phyloP scores from a whole-genome alignment of 768 basidiomycete genomes.

The Calvatia gigantea region DNA sequence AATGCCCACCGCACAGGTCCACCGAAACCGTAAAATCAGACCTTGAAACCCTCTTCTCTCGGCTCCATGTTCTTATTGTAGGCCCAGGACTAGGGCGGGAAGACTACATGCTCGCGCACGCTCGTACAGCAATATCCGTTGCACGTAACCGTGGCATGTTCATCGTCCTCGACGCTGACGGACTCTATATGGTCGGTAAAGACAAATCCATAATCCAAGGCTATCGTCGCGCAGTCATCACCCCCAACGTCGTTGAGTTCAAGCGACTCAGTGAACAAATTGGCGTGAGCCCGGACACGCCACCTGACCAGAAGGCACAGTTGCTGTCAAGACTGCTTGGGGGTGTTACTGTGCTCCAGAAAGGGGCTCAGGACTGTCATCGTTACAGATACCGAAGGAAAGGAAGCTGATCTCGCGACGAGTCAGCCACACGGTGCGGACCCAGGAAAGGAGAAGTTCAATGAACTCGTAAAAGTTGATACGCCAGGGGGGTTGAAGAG shows the following conservation, averaged over 20 bases:
- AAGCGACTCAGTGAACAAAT: slow-evolving; percentile 74
- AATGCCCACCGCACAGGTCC: slow-evolving; percentile 32
- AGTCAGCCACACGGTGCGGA: slow-evolving; percentile 42
- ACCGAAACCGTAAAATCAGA: slow-evolving; percentile 43
- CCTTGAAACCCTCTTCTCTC: slow-evolving; percentile 67
- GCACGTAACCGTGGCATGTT: slow-evolving; percentile 78
- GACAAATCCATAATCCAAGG: slow-evolving; percentile 74
- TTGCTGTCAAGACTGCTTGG: slow-evolving; percentile 73
- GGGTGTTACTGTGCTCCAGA: slow-evolving; percentile 87
- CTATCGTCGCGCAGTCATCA: slow-evolving; percentile 84
- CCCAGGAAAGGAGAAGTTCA: slow-evolving; percentile 47
- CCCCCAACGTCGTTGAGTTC: slow-evolving; percentile 95
- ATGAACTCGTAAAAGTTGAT: slow-evolving; percentile 64
- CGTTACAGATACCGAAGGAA: slow-evolving; percentile 67
- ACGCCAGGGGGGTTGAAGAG: slow-evolving; percentile 81
- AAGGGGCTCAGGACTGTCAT: slow-evolving; percentile 83
- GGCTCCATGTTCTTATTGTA: slow-evolving; percentile 89
- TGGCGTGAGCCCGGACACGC: slow-evolving; percentile 55
- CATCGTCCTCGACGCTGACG: slow-evolving; percentile 93
- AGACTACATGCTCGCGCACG: slow-evolving; percentile 83
- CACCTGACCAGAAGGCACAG: slow-evolving; percentile 55
- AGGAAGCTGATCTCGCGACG: slow-evolving; percentile 39
- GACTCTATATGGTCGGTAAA: slow-evolving; percentile 77
- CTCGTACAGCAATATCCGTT: slow-evolving; percentile 68
- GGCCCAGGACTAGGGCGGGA: slow-evolving; percentile 95